Conservation (phyloP, 2,329 filamentous ascomycete species). For the Fusarium sp. region DNA sequence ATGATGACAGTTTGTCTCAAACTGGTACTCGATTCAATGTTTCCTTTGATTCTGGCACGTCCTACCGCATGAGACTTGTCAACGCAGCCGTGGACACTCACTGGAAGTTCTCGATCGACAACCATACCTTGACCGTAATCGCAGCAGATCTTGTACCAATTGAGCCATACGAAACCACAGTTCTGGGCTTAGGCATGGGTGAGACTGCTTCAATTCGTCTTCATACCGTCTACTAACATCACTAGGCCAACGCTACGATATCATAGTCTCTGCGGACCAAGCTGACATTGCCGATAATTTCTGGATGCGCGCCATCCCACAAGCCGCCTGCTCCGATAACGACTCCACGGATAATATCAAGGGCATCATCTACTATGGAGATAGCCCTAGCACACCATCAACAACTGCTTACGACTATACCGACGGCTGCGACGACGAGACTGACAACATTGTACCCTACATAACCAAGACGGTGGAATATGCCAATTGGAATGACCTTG, state of each 20-base stretch:
- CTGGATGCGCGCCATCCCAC: constrained; percentile 62
- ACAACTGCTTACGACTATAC: constrained; percentile 24
- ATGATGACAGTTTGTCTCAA: constrained; percentile 38
- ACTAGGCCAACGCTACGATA: constrained; percentile 60
- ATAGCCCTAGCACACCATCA: constrained; percentile 18
- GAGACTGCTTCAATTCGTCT: not conserved
- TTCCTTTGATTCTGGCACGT: constrained; percentile 56
- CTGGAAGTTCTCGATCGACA: constrained; percentile 65
- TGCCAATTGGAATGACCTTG: constrained; percentile 38
- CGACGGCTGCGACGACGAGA: constrained; percentile 53
- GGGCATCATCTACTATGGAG: constrained; percentile 62
- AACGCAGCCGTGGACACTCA: constrained; percentile 60
- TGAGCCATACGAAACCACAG: constrained; percentile 62
- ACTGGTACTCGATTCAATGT: constrained; percentile 53
- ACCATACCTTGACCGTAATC: constrained; percentile 69
- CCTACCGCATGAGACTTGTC: constrained; percentile 62
- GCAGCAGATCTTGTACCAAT: constrained; percentile 70
- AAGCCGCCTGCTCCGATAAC: constrained; percentile 57
- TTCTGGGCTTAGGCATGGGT: constrained; percentile 43
- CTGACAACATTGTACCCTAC: constrained; percentile 52
- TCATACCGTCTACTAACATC: fast-evolving
- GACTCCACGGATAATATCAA: constrained; percentile 57
- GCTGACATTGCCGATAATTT: constrained; percentile 53
- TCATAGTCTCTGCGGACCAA: constrained; percentile 58
- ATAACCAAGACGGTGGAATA: constrained; percentile 50